phyloP scores from a whole-genome alignment of 768 basidiomycete genomes.

The Galerina marginata region DNA sequence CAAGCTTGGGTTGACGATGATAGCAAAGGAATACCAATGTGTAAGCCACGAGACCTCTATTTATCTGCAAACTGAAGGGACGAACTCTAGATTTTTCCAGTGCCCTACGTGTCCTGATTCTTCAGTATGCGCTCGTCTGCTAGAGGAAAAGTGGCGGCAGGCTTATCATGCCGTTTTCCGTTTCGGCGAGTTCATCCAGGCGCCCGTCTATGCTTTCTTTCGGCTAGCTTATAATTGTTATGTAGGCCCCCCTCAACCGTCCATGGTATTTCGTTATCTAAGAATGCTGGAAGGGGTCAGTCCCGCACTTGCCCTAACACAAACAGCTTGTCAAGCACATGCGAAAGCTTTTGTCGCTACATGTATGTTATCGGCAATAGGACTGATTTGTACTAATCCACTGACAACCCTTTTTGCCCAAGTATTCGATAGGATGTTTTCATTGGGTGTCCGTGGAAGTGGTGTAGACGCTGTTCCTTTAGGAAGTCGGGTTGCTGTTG shows the following conservation, averaged over 20 bases:
- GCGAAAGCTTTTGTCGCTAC: conserved; percentile 91
- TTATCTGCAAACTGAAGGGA: neutral
- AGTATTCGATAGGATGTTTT: conserved; percentile 94
- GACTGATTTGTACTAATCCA: conserved; percentile 10
- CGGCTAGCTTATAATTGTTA: conserved; percentile 1
- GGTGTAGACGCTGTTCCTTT: conserved; percentile 69
- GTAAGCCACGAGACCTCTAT: conserved; percentile 47
- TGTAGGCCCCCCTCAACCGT: conserved; percentile 83
- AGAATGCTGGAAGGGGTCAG: conserved; percentile 90
- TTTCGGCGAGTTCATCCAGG: conserved; percentile 58
- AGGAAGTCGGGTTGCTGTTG: conserved; percentile 66
- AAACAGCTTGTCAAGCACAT: conserved; percentile 86
- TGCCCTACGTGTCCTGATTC: conserved; percentile 87
- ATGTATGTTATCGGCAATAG: conserved; percentile 49
- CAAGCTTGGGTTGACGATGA: conserved; percentile 84
- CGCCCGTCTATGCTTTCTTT: neutral
- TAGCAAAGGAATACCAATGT: conserved; percentile 96
- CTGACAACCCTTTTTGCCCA: neutral
- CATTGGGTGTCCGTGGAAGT: conserved; percentile 79
- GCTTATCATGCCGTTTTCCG: conserved; percentile 87
- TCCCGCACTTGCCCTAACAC: conserved; percentile 84
- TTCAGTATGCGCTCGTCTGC: conserved; percentile 72
- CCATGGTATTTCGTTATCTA: conserved; percentile 92
- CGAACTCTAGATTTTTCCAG: conserved; percentile 40
- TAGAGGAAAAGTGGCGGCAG: conserved; percentile 94